phyloP scores from a whole-genome alignment of 139 green algal genomes.

The Marvania coccoides region DNA sequence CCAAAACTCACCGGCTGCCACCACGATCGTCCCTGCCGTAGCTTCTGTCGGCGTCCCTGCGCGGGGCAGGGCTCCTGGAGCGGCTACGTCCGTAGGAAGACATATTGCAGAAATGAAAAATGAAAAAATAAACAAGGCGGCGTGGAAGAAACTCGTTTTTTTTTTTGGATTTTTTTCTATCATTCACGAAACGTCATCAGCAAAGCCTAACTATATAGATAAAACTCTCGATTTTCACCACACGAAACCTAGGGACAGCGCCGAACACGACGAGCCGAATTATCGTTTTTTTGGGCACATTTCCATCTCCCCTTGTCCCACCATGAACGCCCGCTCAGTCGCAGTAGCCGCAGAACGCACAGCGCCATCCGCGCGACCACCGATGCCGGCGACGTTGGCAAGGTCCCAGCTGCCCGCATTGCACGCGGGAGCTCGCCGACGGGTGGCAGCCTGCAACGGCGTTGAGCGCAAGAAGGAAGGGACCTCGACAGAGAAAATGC shows the following conservation, averaged over 20 bases:
- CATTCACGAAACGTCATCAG: too few relatives aligned
- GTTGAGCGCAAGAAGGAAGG: neutral
- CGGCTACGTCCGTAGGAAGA: neutral
- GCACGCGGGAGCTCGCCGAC: neutral
- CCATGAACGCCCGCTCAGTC: neutral
- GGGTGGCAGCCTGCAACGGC: neutral
- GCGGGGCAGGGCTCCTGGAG: neutral
- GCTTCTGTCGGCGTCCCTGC: neutral
- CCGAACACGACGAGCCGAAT: neutral
- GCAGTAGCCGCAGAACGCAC: neutral
- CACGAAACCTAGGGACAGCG: neutral
- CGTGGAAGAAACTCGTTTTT: neutral
- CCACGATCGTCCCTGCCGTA: neutral
- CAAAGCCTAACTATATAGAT: neutral
- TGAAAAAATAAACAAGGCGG: neutral
- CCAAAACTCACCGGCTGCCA: neutral
- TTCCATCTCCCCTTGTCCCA: neutral
- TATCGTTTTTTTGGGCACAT: neutral
- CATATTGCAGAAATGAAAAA: neutral
- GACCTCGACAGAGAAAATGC: neutral
- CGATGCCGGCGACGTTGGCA: neutral
- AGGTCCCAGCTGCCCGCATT: neutral
- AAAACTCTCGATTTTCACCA: neutral
- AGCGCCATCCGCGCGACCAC: neutral
- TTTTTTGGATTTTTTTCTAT: too few relatives aligned